Evolutionary conservation across 805 yeast species (phyloP), one percentile per base, ranked within the genome.

Genomic region (Wickerhamiella sergipiensis): DNA sequence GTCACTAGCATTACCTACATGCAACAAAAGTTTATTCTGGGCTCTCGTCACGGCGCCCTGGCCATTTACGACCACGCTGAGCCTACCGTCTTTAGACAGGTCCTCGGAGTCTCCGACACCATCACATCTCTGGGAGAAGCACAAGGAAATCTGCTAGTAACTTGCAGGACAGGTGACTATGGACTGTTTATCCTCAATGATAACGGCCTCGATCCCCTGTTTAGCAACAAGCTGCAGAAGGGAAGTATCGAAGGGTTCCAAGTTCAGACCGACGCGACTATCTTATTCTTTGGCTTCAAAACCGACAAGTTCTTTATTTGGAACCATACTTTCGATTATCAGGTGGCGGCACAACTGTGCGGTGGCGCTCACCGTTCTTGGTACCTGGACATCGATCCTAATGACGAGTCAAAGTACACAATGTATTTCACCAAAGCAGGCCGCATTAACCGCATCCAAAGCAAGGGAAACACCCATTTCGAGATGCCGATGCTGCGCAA

Each of bases 281-380:
- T 82, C 39, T 64, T 84, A 2, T 65, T 85, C 2, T 85, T 78
- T 64, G 97, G 97, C 1, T 90, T 92, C 72, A 79, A 80, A 57
- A 85, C 92, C 1, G 81, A 82, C 47, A 68, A 74, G 47, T 88
- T 90, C 61, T 83, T 82, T 59, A 65, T 86, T 21, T 87, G 87
- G 81, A 86, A 89, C 63, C 95, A 86, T 60, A 78, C 88, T 1
- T 70, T 74, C 43, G 88, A 85, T 57, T 71, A 73, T 49, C 95
- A 88, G 62, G 63, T 86, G 1, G 70, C 77, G 46, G 76, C 80
- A 52, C 86, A 80, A 54, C 65, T 73, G 13, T 92, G 97, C 65
- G 97, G 97, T 24, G 97, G 97, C 2, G 78, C 92, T 2, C 96
- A 89, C 63, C 73, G 97, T 53, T 76, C 78, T 53, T 92, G 97